phyloP scores from a whole-genome alignment of 768 basidiomycete genomes.

The Serendipita sp. region DNA sequence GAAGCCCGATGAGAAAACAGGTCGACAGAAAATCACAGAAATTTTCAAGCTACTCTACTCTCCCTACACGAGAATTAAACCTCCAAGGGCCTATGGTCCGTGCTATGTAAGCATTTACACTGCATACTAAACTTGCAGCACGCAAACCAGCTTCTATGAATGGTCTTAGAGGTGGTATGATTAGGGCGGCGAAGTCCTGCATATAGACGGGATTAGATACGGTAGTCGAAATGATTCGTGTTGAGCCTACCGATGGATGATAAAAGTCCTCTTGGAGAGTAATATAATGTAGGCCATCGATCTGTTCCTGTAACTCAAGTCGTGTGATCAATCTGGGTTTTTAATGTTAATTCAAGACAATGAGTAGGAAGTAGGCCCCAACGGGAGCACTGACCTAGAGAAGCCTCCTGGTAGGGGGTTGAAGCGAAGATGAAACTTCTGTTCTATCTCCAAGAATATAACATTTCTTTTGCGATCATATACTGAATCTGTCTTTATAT shows the following conservation, averaged over 20 bases:
- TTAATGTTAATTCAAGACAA: neutral
- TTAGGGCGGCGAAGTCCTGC: conserved; percentile 28
- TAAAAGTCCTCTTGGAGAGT: conserved; percentile 42
- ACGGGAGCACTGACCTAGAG: conserved; percentile 23
- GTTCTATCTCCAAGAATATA: conserved; percentile 35
- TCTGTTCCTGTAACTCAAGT: conserved; percentile 31
- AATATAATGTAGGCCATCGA: conserved; percentile 28
- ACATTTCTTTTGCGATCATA: conserved; percentile 28
- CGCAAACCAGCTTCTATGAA: conserved; percentile 18
- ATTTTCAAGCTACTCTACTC: neutral
- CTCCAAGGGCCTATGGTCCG: conserved; percentile 3
- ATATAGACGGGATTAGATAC: conserved; percentile 7
- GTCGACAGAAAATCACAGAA: neutral
- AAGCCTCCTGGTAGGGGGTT: conserved; percentile 29
- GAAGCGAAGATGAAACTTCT: conserved; percentile 37
- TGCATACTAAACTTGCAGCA: neutral
- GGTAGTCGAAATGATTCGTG: neutral
- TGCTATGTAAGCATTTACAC: neutral
- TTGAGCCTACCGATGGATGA: conserved; percentile 30
- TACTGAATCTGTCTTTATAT: conserved; percentile 19
- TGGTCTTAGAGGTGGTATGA: conserved; percentile 28
- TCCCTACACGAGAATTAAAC: neutral
- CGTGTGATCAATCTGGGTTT: conserved; percentile 29
- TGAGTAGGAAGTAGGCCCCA: too few species aligned
- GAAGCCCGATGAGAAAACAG: too few species aligned